These are phyloP conservation scores for Draba incana DNA, from an alignment of 345 rosid genomes.

Conservation along the genomic window DNA sequence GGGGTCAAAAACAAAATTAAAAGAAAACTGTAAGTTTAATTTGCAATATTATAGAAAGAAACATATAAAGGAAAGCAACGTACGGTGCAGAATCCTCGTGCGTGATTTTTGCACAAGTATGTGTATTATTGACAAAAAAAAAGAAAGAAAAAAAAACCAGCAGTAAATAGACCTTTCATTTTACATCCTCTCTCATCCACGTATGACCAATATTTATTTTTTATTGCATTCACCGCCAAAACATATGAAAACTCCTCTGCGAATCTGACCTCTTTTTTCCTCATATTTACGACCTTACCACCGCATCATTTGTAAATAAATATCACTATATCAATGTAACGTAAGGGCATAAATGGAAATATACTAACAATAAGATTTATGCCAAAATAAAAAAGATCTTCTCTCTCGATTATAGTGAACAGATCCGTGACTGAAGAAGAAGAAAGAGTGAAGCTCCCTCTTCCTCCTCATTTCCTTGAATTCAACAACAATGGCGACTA, in stretches of 20 bases:
- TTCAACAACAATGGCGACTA: constrained; percentile 52
- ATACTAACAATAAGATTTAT: neutral
- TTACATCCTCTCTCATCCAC: constrained; percentile 27
- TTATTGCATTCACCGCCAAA: constrained; percentile 25
- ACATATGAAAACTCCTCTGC: neutral
- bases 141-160: neutral
- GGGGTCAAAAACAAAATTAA: too few relatives aligned
- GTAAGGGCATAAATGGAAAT: neutral
- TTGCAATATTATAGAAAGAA: neutral
- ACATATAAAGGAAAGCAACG: neutral
- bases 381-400: constrained; percentile 16
- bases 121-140: neutral
- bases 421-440: neutral
- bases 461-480: neutral
- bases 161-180: constrained; percentile 34
- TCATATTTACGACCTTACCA: constrained; percentile 7
- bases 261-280: neutral
- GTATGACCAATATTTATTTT: constrained; percentile 12
- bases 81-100: constrained; percentile 25
- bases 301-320: neutral
- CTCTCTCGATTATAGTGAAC: constrained; percentile 16
- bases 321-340: neutral
- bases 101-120: constrained; percentile 22
- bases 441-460: constrained; percentile 10
- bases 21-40: neutral